A percentile compares a stretch with the other conserved stretches of the same genome.
phyloP scores from a whole-genome alignment of 345 rosid genomes.

The Kandelia obovata region DNA sequence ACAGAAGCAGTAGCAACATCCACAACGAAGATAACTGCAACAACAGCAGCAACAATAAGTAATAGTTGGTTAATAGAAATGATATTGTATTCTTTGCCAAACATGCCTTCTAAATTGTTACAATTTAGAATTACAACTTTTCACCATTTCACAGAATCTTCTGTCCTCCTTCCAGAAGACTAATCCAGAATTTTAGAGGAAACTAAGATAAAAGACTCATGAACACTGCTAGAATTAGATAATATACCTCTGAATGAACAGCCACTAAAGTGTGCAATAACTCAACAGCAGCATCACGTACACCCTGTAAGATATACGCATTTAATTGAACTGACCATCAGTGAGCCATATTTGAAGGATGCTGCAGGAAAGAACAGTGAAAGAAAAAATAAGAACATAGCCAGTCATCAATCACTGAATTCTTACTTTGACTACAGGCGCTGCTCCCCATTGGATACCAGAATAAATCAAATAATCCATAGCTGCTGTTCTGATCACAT shows the following conservation, averaged over 20 bases:
- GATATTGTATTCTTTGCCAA: not conserved
- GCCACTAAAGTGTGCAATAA: conserved; percentile 86
- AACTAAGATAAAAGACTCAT: not conserved
- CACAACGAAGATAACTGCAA: too few relatives aligned
- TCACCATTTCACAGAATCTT: not conserved
- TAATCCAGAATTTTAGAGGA: not conserved
- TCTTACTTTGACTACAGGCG: conserved; percentile 84
- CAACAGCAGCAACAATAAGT: too few relatives aligned
- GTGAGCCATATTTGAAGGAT: not conserved
- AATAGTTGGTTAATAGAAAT: too few relatives aligned
- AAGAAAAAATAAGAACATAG: conserved; percentile 3
- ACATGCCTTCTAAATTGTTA: not conserved
- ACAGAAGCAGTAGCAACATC: too few relatives aligned
- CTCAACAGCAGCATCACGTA: conserved; percentile 92
- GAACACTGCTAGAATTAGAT: conserved; percentile 2
- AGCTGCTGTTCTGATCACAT: conserved; percentile 83
- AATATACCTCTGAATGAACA: conserved; percentile 86
- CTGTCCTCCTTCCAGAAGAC: not conserved
- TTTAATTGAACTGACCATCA: not conserved
- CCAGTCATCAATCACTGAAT: conserved; percentile 7
- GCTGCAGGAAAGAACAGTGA: not conserved
- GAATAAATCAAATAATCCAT: conserved; percentile 73
- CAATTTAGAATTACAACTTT: not conserved
- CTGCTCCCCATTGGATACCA: conserved; percentile 93
- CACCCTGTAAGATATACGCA: conserved; percentile 55